Percentiles rank a stretch among this genome's conserved stretches.
phyloP scores from a whole-genome alignment of 2,329 filamentous ascomycete species.

The Paecilomyces sp. region DNA sequence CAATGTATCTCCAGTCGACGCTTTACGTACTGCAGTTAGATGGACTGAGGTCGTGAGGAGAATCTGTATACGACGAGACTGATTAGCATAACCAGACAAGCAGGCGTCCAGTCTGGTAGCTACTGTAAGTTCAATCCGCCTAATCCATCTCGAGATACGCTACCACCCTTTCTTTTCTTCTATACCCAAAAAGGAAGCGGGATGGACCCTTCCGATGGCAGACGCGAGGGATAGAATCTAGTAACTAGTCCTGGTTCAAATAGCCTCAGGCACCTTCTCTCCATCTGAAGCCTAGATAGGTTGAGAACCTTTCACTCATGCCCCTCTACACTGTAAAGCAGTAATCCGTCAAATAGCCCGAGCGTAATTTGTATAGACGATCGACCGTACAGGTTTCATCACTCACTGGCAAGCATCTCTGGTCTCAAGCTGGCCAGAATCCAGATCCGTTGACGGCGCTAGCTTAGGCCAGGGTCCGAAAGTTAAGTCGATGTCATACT shows the following conservation, averaged over 20 bases:
- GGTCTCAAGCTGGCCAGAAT: background rate
- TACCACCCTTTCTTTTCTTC: background rate
- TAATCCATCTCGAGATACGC: background rate
- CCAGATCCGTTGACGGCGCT: background rate
- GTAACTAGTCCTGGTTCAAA: background rate
- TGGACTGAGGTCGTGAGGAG: too few relatives aligned
- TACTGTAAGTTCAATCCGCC: too few relatives aligned
- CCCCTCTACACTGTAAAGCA: background rate
- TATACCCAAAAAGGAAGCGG: background rate
- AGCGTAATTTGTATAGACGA: background rate
- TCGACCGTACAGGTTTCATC: background rate
- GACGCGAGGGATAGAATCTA: background rate
- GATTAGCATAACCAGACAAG: too few relatives aligned
- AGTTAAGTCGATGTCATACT: background rate
- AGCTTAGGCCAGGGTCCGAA: background rate
- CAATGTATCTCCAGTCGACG: too few relatives aligned
- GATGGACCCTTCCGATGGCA: background rate
- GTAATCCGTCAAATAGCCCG: background rate
- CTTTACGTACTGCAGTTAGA: too few relatives aligned
- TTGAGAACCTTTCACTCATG: background rate
- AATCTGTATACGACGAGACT: too few relatives aligned
- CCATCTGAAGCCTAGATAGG: background rate
- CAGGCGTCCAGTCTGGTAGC: too few relatives aligned
- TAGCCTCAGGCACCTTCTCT: background rate
- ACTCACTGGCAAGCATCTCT: background rate